Base-by-base conservation (phyloP, 768 basidiomycete genomes). In the Tulasnella sp. region DNA sequence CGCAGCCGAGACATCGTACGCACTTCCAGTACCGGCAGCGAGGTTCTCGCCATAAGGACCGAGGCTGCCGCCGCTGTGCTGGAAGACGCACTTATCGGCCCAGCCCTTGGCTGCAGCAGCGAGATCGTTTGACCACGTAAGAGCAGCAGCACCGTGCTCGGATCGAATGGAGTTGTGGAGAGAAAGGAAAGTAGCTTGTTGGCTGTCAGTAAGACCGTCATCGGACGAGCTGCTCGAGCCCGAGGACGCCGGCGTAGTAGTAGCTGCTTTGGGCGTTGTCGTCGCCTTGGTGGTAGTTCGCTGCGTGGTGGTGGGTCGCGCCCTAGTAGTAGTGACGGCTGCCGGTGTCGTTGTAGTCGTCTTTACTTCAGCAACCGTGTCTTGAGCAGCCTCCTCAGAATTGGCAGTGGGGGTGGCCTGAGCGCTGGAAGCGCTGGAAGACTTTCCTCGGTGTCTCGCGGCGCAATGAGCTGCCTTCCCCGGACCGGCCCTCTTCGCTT, bases 31-130 rank as follows among this genome's bases (percentile, higher is more conserved):
- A 11, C 91, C 91, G 74, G 91, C 91, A 74, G 91, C 90, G 78
- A 93, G 82, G 79, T 93, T 93, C 83, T 93, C 91, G 90, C 91
- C 92, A 78, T 85, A 88, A 2, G 85, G 84, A 4, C 91, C 91
- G 39, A 92, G 86, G 34, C 84, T 82, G 36, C 91, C 91, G 29
- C 87, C 87, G 17, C 91, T 91, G 81, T 95, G 93, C 78, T 88
- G 39, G 82, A 91, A 92, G 3, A 85, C 80, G 80, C 93, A 95
- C 17, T 83, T 82, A 79, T 89, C 85, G 3, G 91, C 91, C 90
- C 91, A 92, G 75, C 86, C 81, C 80, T 90, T 88, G 7, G 93
- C 93, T 77, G 87, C 87, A n/a, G 81, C 80, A 0, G 91, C 90
- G 52, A 91, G 81, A 2, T 83, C 81, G 74, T 88, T 83, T 81